Conservation (phyloP, 768 basidiomycete species). For the Mycena rosella region DNA sequence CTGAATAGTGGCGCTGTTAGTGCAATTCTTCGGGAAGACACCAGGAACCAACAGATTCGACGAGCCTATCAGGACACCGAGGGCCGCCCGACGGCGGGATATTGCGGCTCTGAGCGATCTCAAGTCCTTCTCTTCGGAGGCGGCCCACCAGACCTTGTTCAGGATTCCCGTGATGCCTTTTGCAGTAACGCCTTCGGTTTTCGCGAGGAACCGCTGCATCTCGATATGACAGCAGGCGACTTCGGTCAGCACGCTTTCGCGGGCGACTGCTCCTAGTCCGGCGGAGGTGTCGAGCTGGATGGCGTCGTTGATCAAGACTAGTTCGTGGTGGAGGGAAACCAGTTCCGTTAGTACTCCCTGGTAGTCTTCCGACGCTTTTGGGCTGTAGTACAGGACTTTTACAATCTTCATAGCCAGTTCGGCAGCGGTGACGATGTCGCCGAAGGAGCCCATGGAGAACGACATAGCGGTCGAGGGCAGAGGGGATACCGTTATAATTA, state of each 20-base stretch:
- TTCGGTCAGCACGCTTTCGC: background rate
- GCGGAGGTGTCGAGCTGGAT: slow-evolving; percentile 15
- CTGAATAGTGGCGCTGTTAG: background rate
- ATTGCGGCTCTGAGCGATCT: background rate
- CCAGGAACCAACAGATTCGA: slow-evolving; percentile 5
- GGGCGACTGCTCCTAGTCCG: background rate
- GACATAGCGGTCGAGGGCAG: background rate
- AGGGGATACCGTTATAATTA: background rate
- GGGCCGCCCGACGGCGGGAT: slow-evolving; percentile 8
- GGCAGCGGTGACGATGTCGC: slow-evolving; percentile 14
- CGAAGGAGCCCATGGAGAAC: slow-evolving; percentile 9
- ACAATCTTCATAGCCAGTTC: slow-evolving; percentile 20
- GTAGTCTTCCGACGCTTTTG: background rate
- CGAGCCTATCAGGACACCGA: slow-evolving; percentile 9
- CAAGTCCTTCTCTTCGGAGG: slow-evolving; percentile 15
- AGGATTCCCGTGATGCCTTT: slow-evolving; percentile 5
- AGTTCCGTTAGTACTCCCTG: slow-evolving; percentile 9
- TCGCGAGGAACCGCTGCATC: slow-evolving; percentile 13
- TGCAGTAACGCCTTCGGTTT: background rate
- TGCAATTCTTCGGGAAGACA: background rate
- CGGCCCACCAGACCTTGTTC: slow-evolving; percentile 12
- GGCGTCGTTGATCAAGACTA: slow-evolving; percentile 18
- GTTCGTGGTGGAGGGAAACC: slow-evolving; percentile 24
- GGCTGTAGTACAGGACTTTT: slow-evolving; percentile 15
- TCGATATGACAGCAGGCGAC: background rate